Evolutionary conservation across 2,329 filamentous ascomycete species (phyloP), one percentile per base, ranked within the genome.

Genomic region (Mycocentrospora acerina): DNA sequence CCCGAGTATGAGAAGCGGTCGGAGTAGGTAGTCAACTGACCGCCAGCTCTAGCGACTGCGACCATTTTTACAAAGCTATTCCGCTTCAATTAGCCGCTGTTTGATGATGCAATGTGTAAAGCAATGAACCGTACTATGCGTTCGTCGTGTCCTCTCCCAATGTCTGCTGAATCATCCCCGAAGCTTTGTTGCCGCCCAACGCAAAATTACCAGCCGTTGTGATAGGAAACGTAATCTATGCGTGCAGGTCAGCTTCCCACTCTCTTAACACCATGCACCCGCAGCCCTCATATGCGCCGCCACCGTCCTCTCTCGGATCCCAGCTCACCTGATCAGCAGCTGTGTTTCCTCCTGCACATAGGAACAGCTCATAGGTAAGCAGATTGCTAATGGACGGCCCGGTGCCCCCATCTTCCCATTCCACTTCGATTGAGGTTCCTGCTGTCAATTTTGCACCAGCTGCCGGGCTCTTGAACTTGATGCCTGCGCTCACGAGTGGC

Each of bases 1-100:
- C 74, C 76, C 9, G 71, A 71, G 35, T 86, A 68, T n/a, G 78
- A 75, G 66, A 88, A 88, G 45, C 82, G 81, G 33, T 70, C 53
- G 9, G 82, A 85, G 59, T 75, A 85, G 54, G 78, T 81, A 39
- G 74, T 77, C 14, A 81, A 69, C 4, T 73, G 75, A 22, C 76
- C 76, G 25, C 79, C 76, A n/a, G 73, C 71, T 13, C 72, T 70
- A 4, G 73, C 74, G 6, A 72, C 71, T 12, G 80, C 77, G 40
- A 78, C 67, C 62, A 86, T 81, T 32, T 59, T 61, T 44, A 67
- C 33, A 40, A 67, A 62, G 40, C 62, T 62, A 42, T 22, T 25
- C 29, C 29, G 19, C 3, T 12, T 18, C 10, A 22, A 29, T 56
- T 29, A 55, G 52, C 34, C 29, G 16, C 13, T 29, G 33, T 17